Evolutionary conservation across 371 early-diverging fungal genomes (phyloP), one percentile per base, ranked within the genome.

Genomic region (Apophysomyces trapeziformis): DNA sequence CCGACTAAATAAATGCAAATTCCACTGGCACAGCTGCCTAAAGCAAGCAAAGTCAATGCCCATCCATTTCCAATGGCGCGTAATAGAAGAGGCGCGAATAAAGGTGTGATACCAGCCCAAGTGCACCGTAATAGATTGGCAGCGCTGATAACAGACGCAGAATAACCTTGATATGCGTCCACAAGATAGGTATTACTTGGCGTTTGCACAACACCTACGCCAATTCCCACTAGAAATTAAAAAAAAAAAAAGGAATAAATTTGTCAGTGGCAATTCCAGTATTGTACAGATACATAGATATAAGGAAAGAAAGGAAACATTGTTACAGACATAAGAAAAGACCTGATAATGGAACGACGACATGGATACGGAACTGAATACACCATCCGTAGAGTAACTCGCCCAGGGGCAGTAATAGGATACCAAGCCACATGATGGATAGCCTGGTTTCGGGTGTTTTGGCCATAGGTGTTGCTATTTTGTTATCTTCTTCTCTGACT

Each of bases 331-430:
- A 64, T 38, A 83, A 43, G 60, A 83, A 80, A 16, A 78, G 56
- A 2, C 83, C 83, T 12, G 62, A 35, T 8, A 83, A 46, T 11
- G 67, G 67, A 4, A 65, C 57, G 8, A 64, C 60, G 6, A 74
- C 59, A 63, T 79, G 70, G 16, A 76, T 26, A 37, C 66, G 63
- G 18, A 54, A 47, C 13, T 79, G 65, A 1, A 75, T 21, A 37
- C 78, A 80, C 85, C 85, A 85, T 0, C 85, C 85, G 61, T 82
- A 81, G 4, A 77, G 57, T 1, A 82, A 56, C 18, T 78, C 69
- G 7, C 81, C 82, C 1, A 72, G 8, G 0, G 76, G 73, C n/a
- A 81, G 65, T 12, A 79, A 9, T 1, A 76, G 9, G 56, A 79
- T 78, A n/a, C 81, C 81, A 1, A 80, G 57, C 79, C 79, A 81